Evolutionary conservation across 306 rosid species (phyloP), one percentile per base, ranked within the genome.

Genomic region (Fragaria nilgerrensis): DNA sequence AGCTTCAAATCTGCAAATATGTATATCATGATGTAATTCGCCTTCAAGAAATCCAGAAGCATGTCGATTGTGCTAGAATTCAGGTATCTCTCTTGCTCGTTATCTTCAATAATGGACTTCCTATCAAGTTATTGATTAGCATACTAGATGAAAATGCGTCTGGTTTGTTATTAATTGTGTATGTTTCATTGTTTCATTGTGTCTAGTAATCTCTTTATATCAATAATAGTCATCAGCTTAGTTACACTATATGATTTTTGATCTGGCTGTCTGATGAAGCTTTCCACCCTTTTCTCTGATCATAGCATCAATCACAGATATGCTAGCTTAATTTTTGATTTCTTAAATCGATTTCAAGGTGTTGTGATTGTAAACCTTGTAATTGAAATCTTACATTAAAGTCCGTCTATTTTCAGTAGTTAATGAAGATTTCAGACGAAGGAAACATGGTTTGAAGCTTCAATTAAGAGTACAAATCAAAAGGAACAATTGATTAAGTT

Each of bases 11-110:
- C 75, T 92, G 89, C 90, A 87, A 88, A 72, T 95, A 95, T 37
- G 92, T 94, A 19, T 92, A 88, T 78, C 93, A 88, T 62, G 91
- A 95, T 75, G 99, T 95, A 4, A 86, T 92, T 70, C 97, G 97
- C 53, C 89, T 86, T 73, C 87, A 89, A 0, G 97, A 95, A 43
- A 72, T 92, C 69, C 92, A 92, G 80, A 88, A 95, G 76, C 82
- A 79, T 75, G 90, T 91, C 44, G 94, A 95, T 80, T 92, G 98
- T 87, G 85, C 92, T 25, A 86, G 83, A 78, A 91, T 95, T 85
- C 99, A 95, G 99, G 99, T 95, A 56, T n/a, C 27, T 16, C 41
- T 20, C 23, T 20, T 32, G 4, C 25, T 81, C 63, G 34, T 59
- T 61, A 11, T 44, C 73, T 75, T 74, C 64, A 84, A 49, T 50